A percentile compares a stretch with the other conserved stretches of the same genome.
Conservation (phyloP, 2,329 filamentous ascomycete species). For the Ophiostoma sp. region DNA sequence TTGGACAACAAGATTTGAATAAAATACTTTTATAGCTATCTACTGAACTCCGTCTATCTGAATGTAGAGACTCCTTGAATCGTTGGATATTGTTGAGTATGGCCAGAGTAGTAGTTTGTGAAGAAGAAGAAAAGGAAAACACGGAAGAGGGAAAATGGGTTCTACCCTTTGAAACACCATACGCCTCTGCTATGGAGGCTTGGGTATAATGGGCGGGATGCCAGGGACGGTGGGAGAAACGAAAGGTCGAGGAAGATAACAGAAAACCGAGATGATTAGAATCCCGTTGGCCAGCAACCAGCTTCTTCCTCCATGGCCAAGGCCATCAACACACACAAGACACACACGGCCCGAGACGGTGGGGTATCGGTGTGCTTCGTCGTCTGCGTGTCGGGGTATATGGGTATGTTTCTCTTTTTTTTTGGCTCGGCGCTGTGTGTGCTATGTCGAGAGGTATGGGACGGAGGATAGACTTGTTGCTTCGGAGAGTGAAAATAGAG, state of each 20-base stretch:
- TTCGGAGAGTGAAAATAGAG: not conserved
- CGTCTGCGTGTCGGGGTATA: not conserved
- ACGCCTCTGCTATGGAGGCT: slow-evolving; percentile 17
- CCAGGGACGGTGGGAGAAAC: slow-evolving; percentile 3
- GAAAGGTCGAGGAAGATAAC: not conserved
- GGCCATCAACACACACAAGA: not conserved
- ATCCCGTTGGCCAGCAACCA: not conserved
- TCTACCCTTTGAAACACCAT: slow-evolving; percentile 17
- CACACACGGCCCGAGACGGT: not conserved
- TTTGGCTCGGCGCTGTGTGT: not conserved
- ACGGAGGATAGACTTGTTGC: not conserved
- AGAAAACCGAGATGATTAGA: not conserved
- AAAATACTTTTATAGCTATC: slow-evolving; percentile 8
- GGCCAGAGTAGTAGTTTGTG: not conserved
- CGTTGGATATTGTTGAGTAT: not conserved
- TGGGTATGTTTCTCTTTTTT: not conserved
- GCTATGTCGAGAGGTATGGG: not conserved
- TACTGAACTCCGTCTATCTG: not conserved
- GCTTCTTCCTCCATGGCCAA: not conserved
- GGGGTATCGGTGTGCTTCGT: not conserved
- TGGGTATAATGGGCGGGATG: slow-evolving; percentile 17
- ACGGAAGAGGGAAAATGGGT: not conserved
- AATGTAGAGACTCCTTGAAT: too few relatives aligned
- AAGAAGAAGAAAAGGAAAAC: not conserved
- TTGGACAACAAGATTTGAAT: not conserved